Conservation (phyloP, 495 filamentous ascomycete species). For the Podospora didyma region DNA sequence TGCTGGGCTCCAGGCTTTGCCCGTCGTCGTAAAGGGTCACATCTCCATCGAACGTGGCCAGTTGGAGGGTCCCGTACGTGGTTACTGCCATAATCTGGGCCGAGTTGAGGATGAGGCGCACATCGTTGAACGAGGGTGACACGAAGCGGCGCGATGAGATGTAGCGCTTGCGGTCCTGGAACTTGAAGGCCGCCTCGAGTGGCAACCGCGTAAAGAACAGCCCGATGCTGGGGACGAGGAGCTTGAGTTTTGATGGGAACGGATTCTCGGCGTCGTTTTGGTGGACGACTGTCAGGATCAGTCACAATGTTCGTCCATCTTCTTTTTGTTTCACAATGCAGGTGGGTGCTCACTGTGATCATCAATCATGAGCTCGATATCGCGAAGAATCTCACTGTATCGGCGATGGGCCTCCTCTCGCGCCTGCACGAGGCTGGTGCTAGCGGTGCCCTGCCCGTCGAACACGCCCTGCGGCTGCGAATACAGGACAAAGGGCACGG, state of each 20-base stretch:
- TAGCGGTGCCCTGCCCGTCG: conserved; percentile 50
- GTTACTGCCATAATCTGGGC: conserved; percentile 87
- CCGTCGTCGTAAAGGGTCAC: conserved; percentile 97
- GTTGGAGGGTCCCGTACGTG: conserved; percentile 60
- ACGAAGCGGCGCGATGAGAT: conserved; percentile 94
- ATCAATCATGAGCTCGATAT: conserved; percentile 85
- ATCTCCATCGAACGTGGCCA: conserved; percentile 96
- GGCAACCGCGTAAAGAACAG: conserved; percentile 86
- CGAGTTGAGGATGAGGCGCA: conserved; percentile 88
- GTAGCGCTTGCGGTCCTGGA: conserved; percentile 76
- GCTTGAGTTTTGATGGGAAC: conserved; percentile 82
- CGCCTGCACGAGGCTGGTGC: conserved; percentile 52
- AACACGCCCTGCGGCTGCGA: conserved; percentile 87
- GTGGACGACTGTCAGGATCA: conserved; percentile 56
- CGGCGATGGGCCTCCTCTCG: conserved; percentile 67
- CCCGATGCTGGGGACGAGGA: conserved; percentile 85
- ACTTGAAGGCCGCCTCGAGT: conserved; percentile 84
- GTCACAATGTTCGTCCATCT: too few relatives aligned
- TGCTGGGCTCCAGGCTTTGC: conserved; percentile 64
- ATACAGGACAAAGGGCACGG: conserved; percentile 94
- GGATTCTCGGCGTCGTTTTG: conserved; percentile 53
- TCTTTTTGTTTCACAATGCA: not conserved
- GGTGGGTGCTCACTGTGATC: conserved; percentile 79
- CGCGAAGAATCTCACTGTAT: conserved; percentile 92
- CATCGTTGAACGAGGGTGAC: conserved; percentile 95